Conservation (phyloP, 139 green algal genomes). For the Chlorella ohadii region DNA sequence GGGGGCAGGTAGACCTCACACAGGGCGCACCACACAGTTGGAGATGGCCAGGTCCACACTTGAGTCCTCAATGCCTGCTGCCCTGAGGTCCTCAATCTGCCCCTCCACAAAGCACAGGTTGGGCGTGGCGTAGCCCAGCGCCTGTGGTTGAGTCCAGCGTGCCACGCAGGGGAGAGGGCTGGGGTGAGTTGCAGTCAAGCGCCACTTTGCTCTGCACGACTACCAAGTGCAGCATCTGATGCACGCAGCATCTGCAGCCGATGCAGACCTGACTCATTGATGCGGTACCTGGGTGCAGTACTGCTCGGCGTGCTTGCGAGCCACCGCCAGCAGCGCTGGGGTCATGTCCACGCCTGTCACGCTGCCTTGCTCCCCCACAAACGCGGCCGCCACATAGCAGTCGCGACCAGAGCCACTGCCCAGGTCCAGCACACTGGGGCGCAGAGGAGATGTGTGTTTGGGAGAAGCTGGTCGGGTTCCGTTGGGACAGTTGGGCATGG, state of each 20-base stretch:
- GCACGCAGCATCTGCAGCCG: no score
- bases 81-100: slow-evolving; percentile 90
- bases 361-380: slow-evolving; percentile 84
- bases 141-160: slow-evolving; percentile 5
- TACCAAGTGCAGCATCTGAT: no score
- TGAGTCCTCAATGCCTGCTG: slow-evolving; percentile 73
- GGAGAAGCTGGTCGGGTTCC: no score
- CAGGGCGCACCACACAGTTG: slow-evolving; percentile 88
- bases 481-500: no score
- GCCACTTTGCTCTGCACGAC: no score
- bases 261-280: no score
- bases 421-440: slow-evolving; percentile 80
- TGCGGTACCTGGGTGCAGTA: no score
- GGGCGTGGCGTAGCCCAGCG: slow-evolving; percentile 70
- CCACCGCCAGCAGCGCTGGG: no score
- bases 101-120: slow-evolving; percentile 92
- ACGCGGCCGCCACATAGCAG: slow-evolving; percentile 89
- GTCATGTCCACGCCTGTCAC: slow-evolving; percentile 98
- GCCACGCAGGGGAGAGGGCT: no score
- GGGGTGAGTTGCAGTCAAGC: no score
- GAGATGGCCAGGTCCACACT: slow-evolving; percentile 92
- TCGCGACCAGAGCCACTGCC: slow-evolving; percentile 91
- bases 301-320: no score
- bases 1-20: neutral
- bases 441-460: no score